phyloP scores from a whole-genome alignment of 495 filamentous ascomycete species.

The Beverwykella pulmonaria region DNA sequence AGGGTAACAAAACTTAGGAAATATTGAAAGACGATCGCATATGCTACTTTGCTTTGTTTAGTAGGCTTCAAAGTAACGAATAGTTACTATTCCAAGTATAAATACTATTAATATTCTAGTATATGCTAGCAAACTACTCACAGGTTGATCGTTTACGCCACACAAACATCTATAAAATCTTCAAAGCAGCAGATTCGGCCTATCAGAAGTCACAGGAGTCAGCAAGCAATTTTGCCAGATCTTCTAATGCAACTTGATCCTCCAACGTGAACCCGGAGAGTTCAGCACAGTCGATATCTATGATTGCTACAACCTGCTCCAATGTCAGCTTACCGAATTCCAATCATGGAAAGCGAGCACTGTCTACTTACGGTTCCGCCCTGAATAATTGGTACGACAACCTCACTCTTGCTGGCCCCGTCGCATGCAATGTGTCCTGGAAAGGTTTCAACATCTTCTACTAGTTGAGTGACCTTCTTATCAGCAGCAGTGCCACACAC shows the following conservation, averaged over 20 bases:
- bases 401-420: constrained; percentile 78
- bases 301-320: constrained; percentile 76
- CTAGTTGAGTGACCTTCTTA: constrained; percentile 65
- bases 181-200: no score
- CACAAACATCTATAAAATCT: no score
- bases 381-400: constrained; percentile 80
- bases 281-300: constrained; percentile 82
- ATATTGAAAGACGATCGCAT: no score
- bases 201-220: constrained; percentile 65
- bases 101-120: no score
- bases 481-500: constrained; percentile 81
- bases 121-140: no score
- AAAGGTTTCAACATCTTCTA: constrained; percentile 74
- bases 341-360: neutral
- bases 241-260: constrained; percentile 70
- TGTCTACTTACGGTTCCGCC: constrained; percentile 55
- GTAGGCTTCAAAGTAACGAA: no score
- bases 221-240: constrained; percentile 66
- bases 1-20: no score
- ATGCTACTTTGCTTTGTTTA: no score
- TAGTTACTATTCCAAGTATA: no score
- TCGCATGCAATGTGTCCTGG: constrained; percentile 94
- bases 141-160: no score
- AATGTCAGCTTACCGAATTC: constrained; percentile 23
- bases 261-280: constrained; percentile 73